Conservation (phyloP, 2,329 filamentous ascomycete species). For the Talaromyces rugulosus region DNA sequence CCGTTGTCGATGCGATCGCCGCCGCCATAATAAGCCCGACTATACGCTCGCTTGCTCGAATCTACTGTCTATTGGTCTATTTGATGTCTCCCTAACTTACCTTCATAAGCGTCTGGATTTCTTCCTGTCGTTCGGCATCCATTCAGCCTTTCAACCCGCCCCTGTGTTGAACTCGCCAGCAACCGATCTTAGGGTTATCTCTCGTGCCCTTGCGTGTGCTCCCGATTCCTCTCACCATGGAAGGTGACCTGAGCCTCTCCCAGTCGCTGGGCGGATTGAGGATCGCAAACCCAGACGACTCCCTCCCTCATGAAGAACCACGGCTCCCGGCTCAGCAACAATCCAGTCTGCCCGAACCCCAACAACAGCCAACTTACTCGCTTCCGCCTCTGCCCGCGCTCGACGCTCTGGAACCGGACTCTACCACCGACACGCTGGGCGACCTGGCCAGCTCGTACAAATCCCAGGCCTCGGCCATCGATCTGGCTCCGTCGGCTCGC, state of each 20-base stretch:
- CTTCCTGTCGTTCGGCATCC: neutral
- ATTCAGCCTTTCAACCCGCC: neutral
- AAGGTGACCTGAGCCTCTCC: conserved; percentile 86
- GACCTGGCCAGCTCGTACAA: conserved; percentile 8
- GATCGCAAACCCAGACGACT: conserved; percentile 92
- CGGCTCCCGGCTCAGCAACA: neutral
- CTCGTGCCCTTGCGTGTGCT: neutral
- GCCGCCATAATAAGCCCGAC: conserved; percentile 24
- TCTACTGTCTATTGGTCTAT: neutral
- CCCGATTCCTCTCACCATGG: conserved; percentile 56
- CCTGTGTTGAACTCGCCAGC: neutral
- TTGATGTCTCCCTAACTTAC: neutral
- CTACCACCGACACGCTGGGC: conserved; percentile 9
- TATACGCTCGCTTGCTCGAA: conserved; percentile 13
- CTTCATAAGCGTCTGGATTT: neutral
- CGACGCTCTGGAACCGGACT: conserved; percentile 15
- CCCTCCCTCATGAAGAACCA: conserved; percentile 35
- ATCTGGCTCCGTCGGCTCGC: conserved; percentile 15
- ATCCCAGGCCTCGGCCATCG: conserved; percentile 4
- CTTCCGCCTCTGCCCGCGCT: conserved; percentile 4
- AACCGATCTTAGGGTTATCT: neutral
- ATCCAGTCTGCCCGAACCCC: conserved; percentile 16
- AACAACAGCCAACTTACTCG: neutral
- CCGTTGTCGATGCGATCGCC: conserved; percentile 25
- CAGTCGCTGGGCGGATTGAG: conserved; percentile 89